Evolutionary conservation across 2,329 filamentous ascomycete species (phyloP), one percentile per base, ranked within the genome.

Genomic region (Diaporthe amygdali): DNA sequence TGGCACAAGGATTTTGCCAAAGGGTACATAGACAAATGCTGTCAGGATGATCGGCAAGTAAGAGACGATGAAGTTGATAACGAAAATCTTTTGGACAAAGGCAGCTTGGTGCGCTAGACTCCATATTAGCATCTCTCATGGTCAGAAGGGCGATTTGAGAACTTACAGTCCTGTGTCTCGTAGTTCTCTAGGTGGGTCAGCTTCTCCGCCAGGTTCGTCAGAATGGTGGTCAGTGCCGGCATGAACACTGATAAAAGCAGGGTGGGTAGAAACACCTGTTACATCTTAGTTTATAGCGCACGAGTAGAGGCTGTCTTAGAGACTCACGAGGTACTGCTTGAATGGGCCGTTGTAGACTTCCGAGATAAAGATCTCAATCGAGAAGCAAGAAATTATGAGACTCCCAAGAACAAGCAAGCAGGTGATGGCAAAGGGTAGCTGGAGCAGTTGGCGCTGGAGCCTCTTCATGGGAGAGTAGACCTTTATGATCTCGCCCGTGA

Each of bases 31-130:
- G 74, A 98, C 91, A 76, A 98, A 98, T 0, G 95, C 94, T 0
- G 95, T 98, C 22, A 98, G 88, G 78, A 97, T 92, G n/a, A 97
- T 92, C 1, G 94, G 93, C 66, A 97, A 90, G 80, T 98, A 98
- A 0, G 95, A 97, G 7, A 95, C 97, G 82, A 98, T 96, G 82
- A 98, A 97, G 84, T 98, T 97, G 78, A 98, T 89, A 17, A 98
- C 91, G 78, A 99, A 98, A 41, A 97, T 93, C 85, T 99, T 99
- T 71, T 94, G 91, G 0, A 96, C 94, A 78, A 97, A 89, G 2
- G 95, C 93, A 25, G 93, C 90, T 72, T 97, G 91, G 77, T 97
- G 93, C 17, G 91, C 92, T 91, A 74, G 12, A 59, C 27, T 37
- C 77, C 69, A 76, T 72, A 69, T 79, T 71, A 76, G 71, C 44